phyloP scores from a whole-genome alignment of 169 alveolate genomes.

The Perkinsus olseni region DNA sequence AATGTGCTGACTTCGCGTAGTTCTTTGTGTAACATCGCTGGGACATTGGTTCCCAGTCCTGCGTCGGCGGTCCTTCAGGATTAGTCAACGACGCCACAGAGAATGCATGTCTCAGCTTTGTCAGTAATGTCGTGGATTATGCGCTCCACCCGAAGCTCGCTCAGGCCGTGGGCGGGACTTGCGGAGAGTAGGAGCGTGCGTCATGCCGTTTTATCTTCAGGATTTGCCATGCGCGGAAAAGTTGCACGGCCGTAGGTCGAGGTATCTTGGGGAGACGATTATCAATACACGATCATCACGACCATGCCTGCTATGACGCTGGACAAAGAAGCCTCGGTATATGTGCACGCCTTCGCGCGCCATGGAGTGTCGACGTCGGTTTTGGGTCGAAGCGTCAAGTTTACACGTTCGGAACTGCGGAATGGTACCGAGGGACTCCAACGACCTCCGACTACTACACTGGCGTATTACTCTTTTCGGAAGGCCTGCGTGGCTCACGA shows the following conservation, averaged over 20 bases:
- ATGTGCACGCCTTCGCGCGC: not conserved
- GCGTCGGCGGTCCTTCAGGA: too few relatives aligned
- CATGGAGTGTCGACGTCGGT: not conserved
- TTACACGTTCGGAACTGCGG: not conserved
- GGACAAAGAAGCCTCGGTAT: not conserved
- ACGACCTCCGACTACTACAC: not conserved
- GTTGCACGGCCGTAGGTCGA: not conserved
- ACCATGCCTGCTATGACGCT: not conserved
- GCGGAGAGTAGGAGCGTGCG: not conserved
- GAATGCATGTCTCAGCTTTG: not conserved
- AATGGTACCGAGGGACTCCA: not conserved
- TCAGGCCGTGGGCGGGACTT: not conserved
- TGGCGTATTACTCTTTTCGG: not conserved
- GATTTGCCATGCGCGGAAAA: not conserved
- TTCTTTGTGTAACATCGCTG: too few relatives aligned
- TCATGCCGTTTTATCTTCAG: not conserved
- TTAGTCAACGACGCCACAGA: not conserved
- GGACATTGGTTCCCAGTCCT: too few relatives aligned
- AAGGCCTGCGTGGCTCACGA: not conserved
- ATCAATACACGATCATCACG: not conserved
- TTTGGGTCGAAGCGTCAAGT: not conserved
- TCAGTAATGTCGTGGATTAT: not conserved
- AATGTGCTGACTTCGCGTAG: not conserved
- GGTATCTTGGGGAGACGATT: not conserved
- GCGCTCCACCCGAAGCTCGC: not conserved